Evolutionary conservation across 306 rosid species (phyloP).

Genomic region (Quercus agrifolia): DNA sequence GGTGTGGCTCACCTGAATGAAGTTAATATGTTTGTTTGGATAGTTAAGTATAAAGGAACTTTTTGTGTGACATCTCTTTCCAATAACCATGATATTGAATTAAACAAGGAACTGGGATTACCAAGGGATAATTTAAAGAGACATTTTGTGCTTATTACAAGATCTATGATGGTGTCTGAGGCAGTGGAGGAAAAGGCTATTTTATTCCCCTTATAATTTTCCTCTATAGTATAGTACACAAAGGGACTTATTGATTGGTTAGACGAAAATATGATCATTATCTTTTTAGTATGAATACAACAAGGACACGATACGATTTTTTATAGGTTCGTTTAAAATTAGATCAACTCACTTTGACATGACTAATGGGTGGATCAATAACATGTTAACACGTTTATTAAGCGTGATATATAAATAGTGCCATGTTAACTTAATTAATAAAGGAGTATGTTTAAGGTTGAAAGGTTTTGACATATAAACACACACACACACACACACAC

Average conservation of each 20-base stretch:
- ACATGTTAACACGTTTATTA: too few relatives aligned
- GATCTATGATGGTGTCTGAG: background rate
- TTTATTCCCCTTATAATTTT: background rate
- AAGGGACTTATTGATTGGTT: background rate
- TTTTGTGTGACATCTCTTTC: background rate
- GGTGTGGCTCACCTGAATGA: background rate
- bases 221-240: background rate
- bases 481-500: fast-evolving
- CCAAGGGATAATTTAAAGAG: background rate
- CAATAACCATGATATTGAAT: background rate
- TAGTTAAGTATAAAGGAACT: background rate
- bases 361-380: too few relatives aligned
- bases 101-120: background rate
- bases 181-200: background rate
- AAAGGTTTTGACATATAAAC: too few relatives aligned
- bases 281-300: too few relatives aligned
- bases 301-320: too few relatives aligned
- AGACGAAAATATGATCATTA: too few relatives aligned
- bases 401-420: too few relatives aligned
- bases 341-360: too few relatives aligned
- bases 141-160: background rate
- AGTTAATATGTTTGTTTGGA: background rate
- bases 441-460: too few relatives aligned
- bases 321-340: too few relatives aligned
- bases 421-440: too few relatives aligned